phyloP scores from a whole-genome alignment of 306 rosid genomes.

The Pyrus communis region DNA sequence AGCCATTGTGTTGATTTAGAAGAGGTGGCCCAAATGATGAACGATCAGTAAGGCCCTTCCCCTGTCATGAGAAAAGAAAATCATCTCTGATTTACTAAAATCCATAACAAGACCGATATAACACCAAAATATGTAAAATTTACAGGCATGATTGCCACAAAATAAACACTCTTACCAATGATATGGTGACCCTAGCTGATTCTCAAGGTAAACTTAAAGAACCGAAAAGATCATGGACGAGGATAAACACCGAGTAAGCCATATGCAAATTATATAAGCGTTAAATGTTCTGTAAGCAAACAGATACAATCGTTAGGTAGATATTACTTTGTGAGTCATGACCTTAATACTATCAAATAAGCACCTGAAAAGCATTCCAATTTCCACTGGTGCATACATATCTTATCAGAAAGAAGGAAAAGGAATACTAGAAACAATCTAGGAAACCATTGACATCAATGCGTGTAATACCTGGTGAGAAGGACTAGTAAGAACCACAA shows the following conservation, averaged over 20 bases:
- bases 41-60: slow-evolving; percentile 58
- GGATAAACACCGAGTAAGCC: background rate
- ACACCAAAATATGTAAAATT: background rate
- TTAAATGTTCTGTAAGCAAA: background rate
- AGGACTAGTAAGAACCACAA: slow-evolving; percentile 45
- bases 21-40: slow-evolving; percentile 77
- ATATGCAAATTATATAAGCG: background rate
- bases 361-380: background rate
- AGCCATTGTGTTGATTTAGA: slow-evolving; percentile 52
- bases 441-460: background rate
- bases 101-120: background rate
- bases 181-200: background rate
- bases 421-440: background rate
- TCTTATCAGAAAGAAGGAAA: background rate
- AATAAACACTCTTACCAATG: background rate
- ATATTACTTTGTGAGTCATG: background rate
- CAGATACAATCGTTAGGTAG: background rate
- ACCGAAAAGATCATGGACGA: background rate
- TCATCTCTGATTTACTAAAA: background rate
- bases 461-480: slow-evolving; percentile 43
- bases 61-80: slow-evolving; percentile 27
- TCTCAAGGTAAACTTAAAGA: background rate
- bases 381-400: background rate
- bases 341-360: background rate
- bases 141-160: background rate